These are phyloP conservation scores for Annulohypoxylon moriforme DNA, from an alignment of 495 filamentous ascomycete genomes.

Conservation along the genomic window DNA sequence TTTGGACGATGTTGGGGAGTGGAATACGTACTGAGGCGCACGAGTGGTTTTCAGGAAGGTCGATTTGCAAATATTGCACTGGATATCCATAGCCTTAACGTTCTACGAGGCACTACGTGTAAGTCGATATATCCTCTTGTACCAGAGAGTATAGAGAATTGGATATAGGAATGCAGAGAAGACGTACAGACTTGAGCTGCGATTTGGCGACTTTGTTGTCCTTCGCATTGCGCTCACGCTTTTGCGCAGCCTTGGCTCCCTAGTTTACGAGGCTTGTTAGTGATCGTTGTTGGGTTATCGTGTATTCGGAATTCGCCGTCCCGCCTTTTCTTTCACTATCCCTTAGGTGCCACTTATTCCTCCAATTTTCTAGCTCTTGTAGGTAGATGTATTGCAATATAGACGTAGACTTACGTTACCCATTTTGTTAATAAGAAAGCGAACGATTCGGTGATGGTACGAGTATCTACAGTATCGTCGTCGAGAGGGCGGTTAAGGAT, in stretches of 20 bases:
- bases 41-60: conserved; percentile 69
- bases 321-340: conserved; percentile 8
- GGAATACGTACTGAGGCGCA: conserved; percentile 58
- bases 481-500: conserved; percentile 29
- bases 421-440: conserved; percentile 51
- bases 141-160: neutral
- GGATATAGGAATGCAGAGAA: neutral
- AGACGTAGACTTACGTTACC: conserved; percentile 60
- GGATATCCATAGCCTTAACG: conserved; percentile 64
- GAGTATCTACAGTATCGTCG: conserved; percentile 8
- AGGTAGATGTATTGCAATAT: neutral
- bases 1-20: neutral
- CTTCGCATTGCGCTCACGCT: conserved; percentile 67
- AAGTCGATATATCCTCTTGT: conserved; percentile 15
- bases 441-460: conserved; percentile 6
- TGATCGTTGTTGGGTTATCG: neutral
- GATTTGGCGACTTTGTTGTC: conserved; percentile 61
- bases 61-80: conserved; percentile 66
- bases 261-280: conserved; percentile 41
- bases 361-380: neutral
- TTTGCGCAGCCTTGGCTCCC: conserved; percentile 69
- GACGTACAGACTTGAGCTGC: conserved; percentile 65
- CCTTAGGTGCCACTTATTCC: conserved; percentile 10
- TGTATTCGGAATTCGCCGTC: conserved; percentile 1
- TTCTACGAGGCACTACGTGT: conserved; percentile 51